Conservation (phyloP, 2,329 filamentous ascomycete genomes). For the Zalaria obscura region DNA sequence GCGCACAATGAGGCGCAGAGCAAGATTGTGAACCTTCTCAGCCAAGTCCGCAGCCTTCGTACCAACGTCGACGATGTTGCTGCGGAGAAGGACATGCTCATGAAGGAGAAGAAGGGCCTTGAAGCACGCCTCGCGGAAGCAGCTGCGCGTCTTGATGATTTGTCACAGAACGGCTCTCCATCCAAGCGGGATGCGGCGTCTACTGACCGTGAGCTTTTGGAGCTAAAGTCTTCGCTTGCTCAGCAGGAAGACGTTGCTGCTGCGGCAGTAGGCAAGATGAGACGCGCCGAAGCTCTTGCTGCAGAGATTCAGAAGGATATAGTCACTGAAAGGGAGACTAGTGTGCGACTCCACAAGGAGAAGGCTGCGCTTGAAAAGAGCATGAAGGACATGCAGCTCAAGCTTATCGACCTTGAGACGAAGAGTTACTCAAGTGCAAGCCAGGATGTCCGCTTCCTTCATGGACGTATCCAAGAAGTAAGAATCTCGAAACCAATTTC, state of each 20-base stretch:
- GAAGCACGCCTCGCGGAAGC: conserved; percentile 78
- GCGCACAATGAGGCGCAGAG: conserved; percentile 91
- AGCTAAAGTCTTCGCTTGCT: conserved; percentile 75
- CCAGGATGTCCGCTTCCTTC: conserved; percentile 87
- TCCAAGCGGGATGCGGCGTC: conserved; percentile 80
- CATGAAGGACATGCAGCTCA: conserved; percentile 78
- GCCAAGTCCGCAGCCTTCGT: conserved; percentile 74
- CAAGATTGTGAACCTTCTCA: conserved; percentile 80
- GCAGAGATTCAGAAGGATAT: conserved; percentile 91
- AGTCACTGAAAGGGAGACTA: conserved; percentile 67
- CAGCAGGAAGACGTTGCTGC: conserved; percentile 87
- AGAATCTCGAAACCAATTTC: conserved; percentile 18
- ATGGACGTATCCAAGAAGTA: conserved; percentile 91
- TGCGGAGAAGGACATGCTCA: conserved; percentile 68
- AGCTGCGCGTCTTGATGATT: conserved; percentile 74
- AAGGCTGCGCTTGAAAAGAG: conserved; percentile 82
- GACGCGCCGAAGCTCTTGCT: conserved; percentile 73
- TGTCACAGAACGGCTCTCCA: conserved; percentile 63
- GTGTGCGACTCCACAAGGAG: conserved; percentile 70
- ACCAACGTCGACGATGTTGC: conserved; percentile 74
- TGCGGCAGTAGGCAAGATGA: conserved; percentile 94
- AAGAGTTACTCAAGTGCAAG: conserved; percentile 92
- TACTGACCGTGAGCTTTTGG: conserved; percentile 77
- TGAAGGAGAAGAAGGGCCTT: conserved; percentile 80
- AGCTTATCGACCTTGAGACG: conserved; percentile 84